Conservation (phyloP, 768 basidiomycete genomes). For the Trametes coccinea region DNA sequence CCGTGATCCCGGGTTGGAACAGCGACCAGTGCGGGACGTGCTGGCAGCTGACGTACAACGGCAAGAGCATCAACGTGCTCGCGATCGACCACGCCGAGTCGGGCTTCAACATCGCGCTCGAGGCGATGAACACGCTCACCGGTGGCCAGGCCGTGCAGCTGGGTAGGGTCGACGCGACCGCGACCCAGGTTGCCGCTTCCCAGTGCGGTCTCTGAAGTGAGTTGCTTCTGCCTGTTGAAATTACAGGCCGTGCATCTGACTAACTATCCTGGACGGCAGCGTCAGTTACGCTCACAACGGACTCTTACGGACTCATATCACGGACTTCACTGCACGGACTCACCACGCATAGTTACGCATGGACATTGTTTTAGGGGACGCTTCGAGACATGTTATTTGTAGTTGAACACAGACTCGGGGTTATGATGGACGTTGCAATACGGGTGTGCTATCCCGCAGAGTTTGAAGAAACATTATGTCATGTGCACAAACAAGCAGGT, state of each 20-base stretch:
- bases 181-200: conserved; percentile 28
- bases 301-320: conserved; percentile 5
- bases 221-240: background rate
- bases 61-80: conserved; percentile 46
- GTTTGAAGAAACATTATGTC: too few relatives aligned
- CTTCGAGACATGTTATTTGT: too few relatives aligned
- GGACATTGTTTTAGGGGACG: too few relatives aligned
- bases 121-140: conserved; percentile 34
- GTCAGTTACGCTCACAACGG: conserved; percentile 1
- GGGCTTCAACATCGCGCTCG: conserved; percentile 40
- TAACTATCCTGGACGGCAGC: background rate
- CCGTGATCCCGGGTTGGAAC: conserved; percentile 51
- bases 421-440: too few relatives aligned
- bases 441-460: too few relatives aligned
- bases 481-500: too few relatives aligned
- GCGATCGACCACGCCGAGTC: conserved; percentile 50
- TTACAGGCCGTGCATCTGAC: too few relatives aligned
- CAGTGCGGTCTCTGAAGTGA: conserved; percentile 41
- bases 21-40: conserved; percentile 59
- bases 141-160: conserved; percentile 25
- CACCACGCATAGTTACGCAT: too few relatives aligned
- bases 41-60: conserved; percentile 55
- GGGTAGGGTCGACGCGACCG: conserved; percentile 30
- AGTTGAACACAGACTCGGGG: too few relatives aligned
- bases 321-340: background rate